These are phyloP conservation scores for Pythium angustatum DNA, from an alignment of 352 stramenopile species.

Conservation along the genomic window DNA sequence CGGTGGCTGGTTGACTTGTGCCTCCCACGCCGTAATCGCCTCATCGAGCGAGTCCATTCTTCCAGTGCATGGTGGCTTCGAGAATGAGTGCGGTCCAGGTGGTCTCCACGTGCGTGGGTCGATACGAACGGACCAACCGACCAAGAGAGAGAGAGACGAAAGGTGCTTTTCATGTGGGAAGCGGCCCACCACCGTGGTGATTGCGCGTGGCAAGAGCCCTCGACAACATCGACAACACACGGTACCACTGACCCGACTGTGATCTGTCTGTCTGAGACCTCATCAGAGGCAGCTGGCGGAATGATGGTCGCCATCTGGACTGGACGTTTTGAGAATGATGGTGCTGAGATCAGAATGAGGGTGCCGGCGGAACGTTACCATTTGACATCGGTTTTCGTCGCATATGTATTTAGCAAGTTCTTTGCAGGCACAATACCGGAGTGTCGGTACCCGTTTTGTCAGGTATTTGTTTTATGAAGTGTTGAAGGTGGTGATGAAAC, in stretches of 20 bases:
- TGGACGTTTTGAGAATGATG: constrained; percentile 13
- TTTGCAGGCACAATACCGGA: background rate
- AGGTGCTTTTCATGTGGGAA: no score
- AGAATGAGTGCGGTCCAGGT: no score
- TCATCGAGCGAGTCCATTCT: no score
- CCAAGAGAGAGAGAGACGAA: no score
- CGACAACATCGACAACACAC: no score
- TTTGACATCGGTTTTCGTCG: background rate
- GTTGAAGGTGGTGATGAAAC: constrained; percentile 1
- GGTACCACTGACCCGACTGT: background rate
- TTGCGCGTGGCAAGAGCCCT: background rate
- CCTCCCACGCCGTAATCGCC: no score
- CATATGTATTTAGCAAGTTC: background rate
- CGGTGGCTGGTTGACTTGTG: no score
- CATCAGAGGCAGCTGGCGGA: constrained; percentile 4
- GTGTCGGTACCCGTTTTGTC: background rate
- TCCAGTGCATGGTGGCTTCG: no score
- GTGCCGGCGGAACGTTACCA: background rate
- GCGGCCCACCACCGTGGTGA: background rate
- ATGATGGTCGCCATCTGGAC: constrained; percentile 1
- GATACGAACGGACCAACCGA: no score
- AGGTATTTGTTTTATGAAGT: constrained; percentile 6
- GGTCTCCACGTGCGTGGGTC: no score
- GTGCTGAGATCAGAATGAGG: constrained; percentile 11
- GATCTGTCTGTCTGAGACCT: no score